Base-by-base conservation (phyloP, 1,284 basidiomycete genomes). In the Cutaneotrichosporon sp. region DNA sequence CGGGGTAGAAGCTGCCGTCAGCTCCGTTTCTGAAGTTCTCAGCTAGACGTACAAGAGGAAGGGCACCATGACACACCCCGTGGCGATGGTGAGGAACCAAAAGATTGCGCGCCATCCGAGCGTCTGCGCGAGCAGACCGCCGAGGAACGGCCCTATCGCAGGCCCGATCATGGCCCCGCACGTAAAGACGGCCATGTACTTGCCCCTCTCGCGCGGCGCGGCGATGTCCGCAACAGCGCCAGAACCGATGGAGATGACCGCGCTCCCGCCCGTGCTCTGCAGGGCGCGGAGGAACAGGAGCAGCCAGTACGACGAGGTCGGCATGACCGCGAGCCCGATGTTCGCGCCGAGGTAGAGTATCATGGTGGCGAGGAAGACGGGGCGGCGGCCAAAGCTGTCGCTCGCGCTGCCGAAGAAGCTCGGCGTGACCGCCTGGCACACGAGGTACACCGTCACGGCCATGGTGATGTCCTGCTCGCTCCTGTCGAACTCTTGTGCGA, bases 361-460 rank as follows among this genome's bases (percentile, higher is more conserved):
- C n/a, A 81, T 67, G 0, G 74, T 77, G 22, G 56, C 58, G 38
- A 81, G 69, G 54, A 77, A 77, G 6, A 80, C 60, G 4, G 79
- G 79, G 33, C 78, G 59, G 46, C 73, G 62, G 27, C 73, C 73
- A 45, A 61, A 75, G 6, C 65, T 66, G 59, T 81, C 79, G 10
- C 65, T 67, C 45, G 75, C 67, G 13, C 69, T 61, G n/a, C 77
- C 79, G 62, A 77, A 75, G 64, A 80, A 71, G 7, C 65, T 66
- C 1, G 79, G 79, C 10, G 78, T 79, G 31, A 80, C 61, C 9
- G 77, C 78, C 64, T 80, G 78, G 54, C 76, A 77, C 18, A 78
- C 61, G 13, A 80, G 71, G 55, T 78, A 80, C 29, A 78, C 58
- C 0, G 79, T 79, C 13, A 80, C 72, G 0, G 74, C 74, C n/a